A percentile compares a stretch with the other conserved stretches of the same genome.
Evolutionary conservation across 139 green algal species (phyloP).

Genomic region (Chlorella ohadii): DNA sequence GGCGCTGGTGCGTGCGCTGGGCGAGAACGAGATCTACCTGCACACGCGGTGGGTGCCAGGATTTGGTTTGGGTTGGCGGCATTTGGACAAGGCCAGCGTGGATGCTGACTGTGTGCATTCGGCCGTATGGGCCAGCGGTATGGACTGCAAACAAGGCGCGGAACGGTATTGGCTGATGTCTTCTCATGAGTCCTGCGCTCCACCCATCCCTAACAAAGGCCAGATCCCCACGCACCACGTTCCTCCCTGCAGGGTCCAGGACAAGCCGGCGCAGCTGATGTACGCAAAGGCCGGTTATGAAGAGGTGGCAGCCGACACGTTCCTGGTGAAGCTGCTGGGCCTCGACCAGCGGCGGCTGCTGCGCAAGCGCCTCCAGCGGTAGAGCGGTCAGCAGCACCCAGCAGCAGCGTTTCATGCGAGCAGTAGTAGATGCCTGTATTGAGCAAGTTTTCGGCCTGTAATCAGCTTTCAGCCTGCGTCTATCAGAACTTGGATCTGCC

Average conservation of each 20-base stretch:
- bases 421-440: too few species aligned
- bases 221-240: too few species aligned
- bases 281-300: constrained; percentile 50
- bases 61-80: background rate
- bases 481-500: too few species aligned
- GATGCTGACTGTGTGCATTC: background rate
- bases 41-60: constrained; percentile 51
- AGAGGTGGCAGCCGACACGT: constrained; percentile 34
- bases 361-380: constrained; percentile 45
- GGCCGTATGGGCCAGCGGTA: too few species aligned
- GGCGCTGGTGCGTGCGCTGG: constrained; percentile 40
- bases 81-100: background rate
- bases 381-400: background rate
- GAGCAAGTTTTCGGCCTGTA: background rate
- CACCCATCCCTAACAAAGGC: too few species aligned
- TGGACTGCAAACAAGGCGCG: too few species aligned
- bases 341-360: constrained; percentile 56
- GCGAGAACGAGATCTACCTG: constrained; percentile 59
- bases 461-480: too few species aligned
- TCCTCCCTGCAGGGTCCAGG: constrained; percentile 44
- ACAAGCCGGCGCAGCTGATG: constrained; percentile 39
- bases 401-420: background rate
- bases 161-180: too few species aligned
- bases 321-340: constrained; percentile 47
- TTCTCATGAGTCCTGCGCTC: too few species aligned